Evolutionary conservation across 306 rosid species (phyloP), one percentile per base, ranked within the genome.

Genomic region (Cotoneaster glaucophyllus): DNA sequence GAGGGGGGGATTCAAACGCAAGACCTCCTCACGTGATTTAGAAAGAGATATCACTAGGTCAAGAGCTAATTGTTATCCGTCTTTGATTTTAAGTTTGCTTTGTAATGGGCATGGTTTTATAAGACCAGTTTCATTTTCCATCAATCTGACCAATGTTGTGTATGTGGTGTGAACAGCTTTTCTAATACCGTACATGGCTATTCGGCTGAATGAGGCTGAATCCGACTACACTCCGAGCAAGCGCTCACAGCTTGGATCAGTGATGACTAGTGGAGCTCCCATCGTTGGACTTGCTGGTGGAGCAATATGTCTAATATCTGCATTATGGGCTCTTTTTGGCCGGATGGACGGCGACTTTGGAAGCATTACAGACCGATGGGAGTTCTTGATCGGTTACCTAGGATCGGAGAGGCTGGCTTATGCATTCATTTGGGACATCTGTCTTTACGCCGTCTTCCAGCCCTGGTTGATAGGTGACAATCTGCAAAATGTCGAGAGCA

Each of bases 381-480:
- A 90, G 58, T 91, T 90, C 87, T 83, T 94, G 95, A 75, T 83
- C 9, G 24, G 79, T 71, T 92, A 91, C 71, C 82, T 92, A 7
- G 93, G 91, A 78, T 90, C 97, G 62, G 98, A 94, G 86, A 87
- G 97, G 86, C 77, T 88, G 75, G 98, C 93, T 41, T 92, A 92
- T 83, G 97, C 96, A 61, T 92, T 94, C 90, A 88, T 92, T 79
- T 94, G 98, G 98, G 98, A 94, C 78, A 94, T 92, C 72, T 82
- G 88, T 75, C 86, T 91, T 61, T 92, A 92, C 85, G 59, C 74
- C 19, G 71, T 94, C 69, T 94, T 94, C 85, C 98, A 92, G 84
- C 96, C 98, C 37, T 92, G 97, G 98, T 76, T 94, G 83, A 88
- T 92, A 71, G 88, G 93, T 31, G 96, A 86, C 66, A 94, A 92